phyloP scores from a whole-genome alignment of 805 yeast species.

The Priceomyces fermenticarens region DNA sequence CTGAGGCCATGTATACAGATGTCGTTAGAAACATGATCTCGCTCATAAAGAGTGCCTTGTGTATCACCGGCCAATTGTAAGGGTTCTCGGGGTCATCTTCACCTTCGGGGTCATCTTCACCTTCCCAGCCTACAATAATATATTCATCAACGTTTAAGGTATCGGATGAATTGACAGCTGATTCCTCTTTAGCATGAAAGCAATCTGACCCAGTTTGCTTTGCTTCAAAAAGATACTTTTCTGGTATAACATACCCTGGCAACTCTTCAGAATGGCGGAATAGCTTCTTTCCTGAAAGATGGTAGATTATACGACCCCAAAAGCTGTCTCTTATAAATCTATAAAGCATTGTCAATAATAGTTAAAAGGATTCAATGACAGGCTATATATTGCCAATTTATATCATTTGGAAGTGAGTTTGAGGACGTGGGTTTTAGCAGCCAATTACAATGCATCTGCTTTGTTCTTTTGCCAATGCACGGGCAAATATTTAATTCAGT shows the following conservation, averaged over 20 bases:
- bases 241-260: conserved; percentile 22
- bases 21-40: conserved; percentile 42
- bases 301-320: conserved; percentile 23
- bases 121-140: conserved; percentile 18
- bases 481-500: no score
- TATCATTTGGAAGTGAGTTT: no score
- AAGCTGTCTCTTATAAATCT: conserved; percentile 21
- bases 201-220: background rate
- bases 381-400: no score
- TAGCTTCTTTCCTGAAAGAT: conserved; percentile 19
- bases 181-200: background rate
- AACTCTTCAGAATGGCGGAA: conserved; percentile 23
- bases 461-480: no score
- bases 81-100: conserved; percentile 51
- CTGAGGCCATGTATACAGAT: conserved; percentile 50
- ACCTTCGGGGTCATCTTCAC: conserved; percentile 41
- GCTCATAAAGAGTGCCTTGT: conserved; percentile 30
- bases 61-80: conserved; percentile 44
- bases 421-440: no score
- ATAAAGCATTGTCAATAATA: conserved; percentile 2
- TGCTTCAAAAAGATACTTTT: conserved; percentile 14
- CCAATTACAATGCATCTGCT: no score
- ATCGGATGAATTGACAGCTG: background rate
- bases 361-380: no score
- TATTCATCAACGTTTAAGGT: background rate